These are phyloP conservation scores for Kwoniella sp. DNA, from an alignment of 768 basidiomycete species.

Conservation along the genomic window DNA sequence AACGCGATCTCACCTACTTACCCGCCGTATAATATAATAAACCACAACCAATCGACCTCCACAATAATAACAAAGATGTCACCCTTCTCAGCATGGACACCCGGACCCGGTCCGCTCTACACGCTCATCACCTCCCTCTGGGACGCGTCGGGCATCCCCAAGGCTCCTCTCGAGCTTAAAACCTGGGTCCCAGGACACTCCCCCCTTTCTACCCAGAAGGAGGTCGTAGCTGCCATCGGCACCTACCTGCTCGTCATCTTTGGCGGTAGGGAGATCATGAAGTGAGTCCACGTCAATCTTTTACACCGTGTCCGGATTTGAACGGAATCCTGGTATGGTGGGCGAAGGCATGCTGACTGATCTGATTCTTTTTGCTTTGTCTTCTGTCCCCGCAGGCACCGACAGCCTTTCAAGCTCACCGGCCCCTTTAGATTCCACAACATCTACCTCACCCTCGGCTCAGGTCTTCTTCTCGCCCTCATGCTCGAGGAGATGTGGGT, in stretches of 20 bases:
- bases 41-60: background rate
- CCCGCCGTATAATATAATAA: background rate
- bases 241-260: slow-evolving; percentile 89
- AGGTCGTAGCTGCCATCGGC: slow-evolving; percentile 69
- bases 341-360: no score
- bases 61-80: slow-evolving; percentile 12
- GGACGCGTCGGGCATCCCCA: slow-evolving; percentile 35
- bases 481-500: slow-evolving; percentile 83
- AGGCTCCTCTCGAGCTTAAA: slow-evolving; percentile 58
- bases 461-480: slow-evolving; percentile 76
- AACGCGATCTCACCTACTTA: background rate
- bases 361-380: no score
- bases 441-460: slow-evolving; percentile 79
- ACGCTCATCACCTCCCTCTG: slow-evolving; percentile 36
- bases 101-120: slow-evolving; percentile 45
- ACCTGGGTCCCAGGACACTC: slow-evolving; percentile 73
- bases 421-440: slow-evolving; percentile 87
- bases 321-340: no score
- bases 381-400: no score
- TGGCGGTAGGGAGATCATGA: slow-evolving; percentile 80
- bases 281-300: slow-evolving; percentile 55
- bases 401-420: slow-evolving; percentile 64
- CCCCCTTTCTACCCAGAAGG: slow-evolving; percentile 74
- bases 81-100: slow-evolving; percentile 34
- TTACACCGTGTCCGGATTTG: no score